Evolutionary conservation across 1,284 basidiomycete species (phyloP), one percentile per base, ranked within the genome.

Genomic region (Athelia sp.): DNA sequence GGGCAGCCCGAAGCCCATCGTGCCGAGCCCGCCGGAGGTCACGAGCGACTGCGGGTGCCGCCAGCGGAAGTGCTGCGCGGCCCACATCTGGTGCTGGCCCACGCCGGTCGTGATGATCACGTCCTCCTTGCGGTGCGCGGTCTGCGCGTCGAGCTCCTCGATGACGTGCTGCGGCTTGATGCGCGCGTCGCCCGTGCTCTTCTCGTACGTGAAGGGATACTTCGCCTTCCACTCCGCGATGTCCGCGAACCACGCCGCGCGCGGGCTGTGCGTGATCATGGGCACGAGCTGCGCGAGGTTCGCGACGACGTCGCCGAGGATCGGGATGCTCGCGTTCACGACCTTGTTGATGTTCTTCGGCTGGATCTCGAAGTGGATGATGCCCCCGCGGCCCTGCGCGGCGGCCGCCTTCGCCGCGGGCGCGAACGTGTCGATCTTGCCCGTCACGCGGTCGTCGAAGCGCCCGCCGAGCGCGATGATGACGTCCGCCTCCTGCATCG

Each of bases 321-420:
- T 79, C 47, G 97, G 92, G 54, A 98, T 90, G 45, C 90, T 87
- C 22, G 97, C 94, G 58, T 99, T 87, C 48, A 99, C 84, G 54
- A 99, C 94, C 74, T 99, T 99, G 82, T 99, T 99, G 72, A 99
- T 83, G 74, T 99, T 99, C 79, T 99, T 98, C 46, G 96, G 93
- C 75, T 88, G 87, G 59, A 99, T 94, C 75, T 99, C 97, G 64
- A 98, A 98, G 74, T 99, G 96, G 62, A 99, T 95, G 73, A 99
- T 98, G 49, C 96, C 97, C 23, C 97, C 96, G 1, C 83, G 81
- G 47, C 93, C 92, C 62, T 89, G 79, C 2, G 80, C 72, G 3
- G 96, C 94, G 14, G 96, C 96, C 15, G 88, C 89, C 47, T 81
- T 77, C 1, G 96, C 96, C 19, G 86, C 90, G 23, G 96, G 96